phyloP scores from a whole-genome alignment of 139 green algal genomes.

The Picochlorum sp. region DNA sequence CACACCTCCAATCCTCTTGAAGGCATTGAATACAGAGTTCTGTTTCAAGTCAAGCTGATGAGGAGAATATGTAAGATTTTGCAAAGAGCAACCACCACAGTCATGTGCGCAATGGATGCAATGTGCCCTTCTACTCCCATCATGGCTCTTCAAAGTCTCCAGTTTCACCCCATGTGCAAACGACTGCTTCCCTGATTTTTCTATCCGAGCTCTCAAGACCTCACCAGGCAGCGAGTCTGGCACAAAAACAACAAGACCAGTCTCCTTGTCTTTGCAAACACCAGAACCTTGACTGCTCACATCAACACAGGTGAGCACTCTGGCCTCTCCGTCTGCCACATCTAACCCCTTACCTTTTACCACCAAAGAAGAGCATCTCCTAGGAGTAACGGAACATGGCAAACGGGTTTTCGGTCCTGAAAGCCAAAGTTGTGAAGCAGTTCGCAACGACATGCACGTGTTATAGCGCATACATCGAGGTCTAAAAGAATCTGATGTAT shows the following conservation, averaged over 20 bases:
- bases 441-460: no score
- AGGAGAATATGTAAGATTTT: conserved; percentile 58
- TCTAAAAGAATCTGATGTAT: no score
- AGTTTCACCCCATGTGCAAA: conserved; percentile 42
- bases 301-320: no score
- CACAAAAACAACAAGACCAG: conserved; percentile 56
- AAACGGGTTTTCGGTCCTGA: no score
- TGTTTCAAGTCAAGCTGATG: conserved; percentile 66
- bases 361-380: no score
- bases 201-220: conserved; percentile 28
- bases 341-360: no score
- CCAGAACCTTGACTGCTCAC: conserved; percentile 12
- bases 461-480: no score
- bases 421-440: no score
- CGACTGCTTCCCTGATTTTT: conserved; percentile 13
- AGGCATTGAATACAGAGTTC: conserved; percentile 51
- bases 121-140: conserved; percentile 26
- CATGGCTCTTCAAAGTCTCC: conserved; percentile 26
- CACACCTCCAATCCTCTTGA: conserved; percentile 53
- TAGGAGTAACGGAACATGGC: no score
- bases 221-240: conserved; percentile 65
- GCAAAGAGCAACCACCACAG: conserved; percentile 77
- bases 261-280: conserved; percentile 38
- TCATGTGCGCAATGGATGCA: conserved; percentile 59
- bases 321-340: no score